A percentile compares a stretch with the other conserved stretches of the same genome.
Conservation (phyloP, 2,329 filamentous ascomycete genomes). For the Ophiosphaerella korrae region DNA sequence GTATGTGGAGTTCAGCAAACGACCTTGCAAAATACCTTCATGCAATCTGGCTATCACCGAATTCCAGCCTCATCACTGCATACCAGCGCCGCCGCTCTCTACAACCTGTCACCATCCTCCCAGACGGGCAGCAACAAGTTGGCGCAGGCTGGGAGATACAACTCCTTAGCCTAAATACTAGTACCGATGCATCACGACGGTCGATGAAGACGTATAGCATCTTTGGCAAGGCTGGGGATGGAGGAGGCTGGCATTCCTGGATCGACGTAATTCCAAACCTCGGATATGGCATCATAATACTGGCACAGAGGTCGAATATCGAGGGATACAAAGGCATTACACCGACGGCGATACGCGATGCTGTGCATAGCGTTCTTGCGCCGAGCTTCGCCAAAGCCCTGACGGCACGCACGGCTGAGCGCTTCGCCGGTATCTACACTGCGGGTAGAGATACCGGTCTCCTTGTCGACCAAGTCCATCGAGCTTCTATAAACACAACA, state of each 20-base stretch:
- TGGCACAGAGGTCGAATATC: constrained; percentile 24
- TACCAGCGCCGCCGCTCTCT: constrained; percentile 31
- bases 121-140: constrained; percentile 34
- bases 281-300: constrained; percentile 35
- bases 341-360: constrained; percentile 19
- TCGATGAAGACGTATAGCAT: constrained; percentile 27
- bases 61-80: constrained; percentile 28
- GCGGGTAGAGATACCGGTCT: constrained; percentile 24
- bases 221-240: constrained; percentile 41
- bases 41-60: constrained; percentile 29
- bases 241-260: constrained; percentile 39
- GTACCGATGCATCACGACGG: constrained; percentile 6
- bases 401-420: constrained; percentile 9
- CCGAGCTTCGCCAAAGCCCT: constrained; percentile 34
- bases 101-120: constrained; percentile 25
- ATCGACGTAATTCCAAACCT: constrained; percentile 38
- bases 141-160: constrained; percentile 41
- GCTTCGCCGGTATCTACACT: constrained; percentile 31
- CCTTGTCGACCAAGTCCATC: constrained; percentile 20
- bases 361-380: constrained; percentile 29
- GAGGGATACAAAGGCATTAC: constrained; percentile 20
- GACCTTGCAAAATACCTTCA: constrained; percentile 35
- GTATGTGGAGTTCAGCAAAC: constrained; percentile 40
- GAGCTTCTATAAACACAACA: constrained; percentile 4
- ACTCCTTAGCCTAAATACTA: constrained; percentile 17